Conservation (phyloP, 208 protist species). For the Crithidia sp. region DNA sequence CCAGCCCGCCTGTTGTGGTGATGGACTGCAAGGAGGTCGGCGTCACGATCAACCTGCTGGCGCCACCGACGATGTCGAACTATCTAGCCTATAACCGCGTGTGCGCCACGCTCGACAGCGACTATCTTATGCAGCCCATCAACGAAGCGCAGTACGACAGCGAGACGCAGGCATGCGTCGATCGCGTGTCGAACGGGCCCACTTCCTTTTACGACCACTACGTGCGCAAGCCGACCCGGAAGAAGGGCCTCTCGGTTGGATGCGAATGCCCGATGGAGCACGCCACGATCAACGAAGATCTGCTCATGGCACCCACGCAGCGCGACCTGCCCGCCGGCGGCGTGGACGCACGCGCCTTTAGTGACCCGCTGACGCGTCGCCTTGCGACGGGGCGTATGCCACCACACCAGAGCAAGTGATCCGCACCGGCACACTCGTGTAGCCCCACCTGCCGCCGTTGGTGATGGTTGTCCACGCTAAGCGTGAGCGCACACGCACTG, state of each 20-base stretch:
- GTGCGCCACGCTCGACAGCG: slow-evolving; percentile 49
- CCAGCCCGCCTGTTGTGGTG: slow-evolving; percentile 16
- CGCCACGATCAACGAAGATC: slow-evolving; percentile 34
- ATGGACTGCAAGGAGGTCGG: slow-evolving; percentile 36
- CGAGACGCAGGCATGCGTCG: slow-evolving; percentile 74
- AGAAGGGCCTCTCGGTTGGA: slow-evolving; percentile 51
- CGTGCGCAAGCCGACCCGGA: slow-evolving; percentile 41
- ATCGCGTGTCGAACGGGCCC: slow-evolving; percentile 43
- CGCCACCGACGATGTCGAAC: slow-evolving; percentile 50
- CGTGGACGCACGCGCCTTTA: slow-evolving; percentile 31
- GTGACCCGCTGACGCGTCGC: slow-evolving; percentile 43
- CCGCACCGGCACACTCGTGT: not conserved
- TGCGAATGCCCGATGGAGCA: slow-evolving; percentile 45
- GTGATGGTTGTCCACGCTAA: not conserved
- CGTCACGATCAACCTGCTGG: slow-evolving; percentile 41
- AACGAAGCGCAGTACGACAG: slow-evolving; percentile 79
- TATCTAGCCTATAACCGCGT: slow-evolving; percentile 60
- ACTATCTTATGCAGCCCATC: slow-evolving; percentile 74
- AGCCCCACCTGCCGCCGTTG: not conserved
- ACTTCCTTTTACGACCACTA: slow-evolving; percentile 70
- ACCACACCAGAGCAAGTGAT: slow-evolving; percentile 15
- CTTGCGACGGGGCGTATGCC: slow-evolving; percentile 48
- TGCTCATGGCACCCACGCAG: slow-evolving; percentile 34
- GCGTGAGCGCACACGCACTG: not conserved
- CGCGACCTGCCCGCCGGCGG: slow-evolving; percentile 35